Percentiles rank a stretch among this genome's conserved stretches.
phyloP scores from a whole-genome alignment of 140 eudicot genomes.

The Flaveria floridana region DNA sequence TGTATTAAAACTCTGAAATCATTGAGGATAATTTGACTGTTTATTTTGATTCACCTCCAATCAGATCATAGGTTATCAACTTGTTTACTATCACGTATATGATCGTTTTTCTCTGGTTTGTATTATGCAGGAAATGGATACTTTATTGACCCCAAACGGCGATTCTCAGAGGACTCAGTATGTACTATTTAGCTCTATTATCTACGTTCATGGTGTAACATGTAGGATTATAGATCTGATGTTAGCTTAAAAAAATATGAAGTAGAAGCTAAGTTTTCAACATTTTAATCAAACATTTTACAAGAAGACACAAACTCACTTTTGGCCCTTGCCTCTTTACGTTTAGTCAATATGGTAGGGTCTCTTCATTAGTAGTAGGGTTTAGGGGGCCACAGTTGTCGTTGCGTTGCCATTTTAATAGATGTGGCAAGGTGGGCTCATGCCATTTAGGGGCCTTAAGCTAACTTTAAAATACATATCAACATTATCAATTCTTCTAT shows the following conservation, averaged over 20 bases:
- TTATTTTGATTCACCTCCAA: not conserved
- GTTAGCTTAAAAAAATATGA: not conserved
- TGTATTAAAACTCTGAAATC: not conserved
- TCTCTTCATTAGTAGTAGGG: not conserved
- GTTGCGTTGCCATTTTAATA: not conserved
- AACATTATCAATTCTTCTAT: too few species aligned
- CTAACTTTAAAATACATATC: not conserved
- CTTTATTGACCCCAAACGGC: slow-evolving; percentile 33
- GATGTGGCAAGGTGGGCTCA: not conserved
- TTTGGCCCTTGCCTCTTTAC: not conserved
- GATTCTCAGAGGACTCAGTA: slow-evolving; percentile 41
- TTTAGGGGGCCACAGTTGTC: not conserved
- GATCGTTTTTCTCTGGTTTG: slow-evolving; percentile 1
- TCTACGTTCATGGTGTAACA: not conserved
- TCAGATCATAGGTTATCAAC: not conserved
- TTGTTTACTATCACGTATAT: not conserved
- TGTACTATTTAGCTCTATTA: not conserved
- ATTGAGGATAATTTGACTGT: not conserved
- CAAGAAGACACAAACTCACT: not conserved
- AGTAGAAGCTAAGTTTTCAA: not conserved
- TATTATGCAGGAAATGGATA: slow-evolving; percentile 32
- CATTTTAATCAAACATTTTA: not conserved
- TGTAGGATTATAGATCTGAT: slow-evolving; percentile 9
- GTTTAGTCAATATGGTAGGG: not conserved
- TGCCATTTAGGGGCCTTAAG: not conserved